Conservation (phyloP, 2,329 filamentous ascomycete species). For the Juglanconis juglandina region DNA sequence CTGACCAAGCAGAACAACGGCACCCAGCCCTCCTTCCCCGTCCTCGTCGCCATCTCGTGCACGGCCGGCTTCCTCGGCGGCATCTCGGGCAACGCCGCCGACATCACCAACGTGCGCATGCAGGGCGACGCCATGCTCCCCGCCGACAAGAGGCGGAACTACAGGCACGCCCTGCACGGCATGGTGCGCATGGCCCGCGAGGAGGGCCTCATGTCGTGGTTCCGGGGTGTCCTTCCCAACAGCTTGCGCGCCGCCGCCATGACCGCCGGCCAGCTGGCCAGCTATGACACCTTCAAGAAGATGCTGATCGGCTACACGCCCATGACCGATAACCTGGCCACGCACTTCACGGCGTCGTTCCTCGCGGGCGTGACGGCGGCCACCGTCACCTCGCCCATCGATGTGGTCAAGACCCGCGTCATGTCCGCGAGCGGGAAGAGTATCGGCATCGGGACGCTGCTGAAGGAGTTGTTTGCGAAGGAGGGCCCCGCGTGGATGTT, state of each 20-base stretch:
- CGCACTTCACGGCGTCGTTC: constrained; percentile 75
- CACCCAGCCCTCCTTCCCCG: constrained; percentile 62
- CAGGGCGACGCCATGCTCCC: constrained; percentile 86
- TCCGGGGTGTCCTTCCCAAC: constrained; percentile 84
- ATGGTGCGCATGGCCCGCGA: constrained; percentile 81
- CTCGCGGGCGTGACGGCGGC: constrained; percentile 80
- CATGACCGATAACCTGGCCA: constrained; percentile 66
- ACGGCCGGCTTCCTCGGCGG: constrained; percentile 85
- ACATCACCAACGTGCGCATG: constrained; percentile 98
- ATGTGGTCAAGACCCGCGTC: constrained; percentile 84
- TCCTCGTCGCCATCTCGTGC: constrained; percentile 79
- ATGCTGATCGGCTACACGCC: constrained; percentile 63
- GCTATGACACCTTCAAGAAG: constrained; percentile 79
- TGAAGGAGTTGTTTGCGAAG: constrained; percentile 63
- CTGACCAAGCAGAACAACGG: constrained; percentile 44
- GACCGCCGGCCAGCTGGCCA: constrained; percentile 80
- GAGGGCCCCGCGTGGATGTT: constrained; percentile 84
- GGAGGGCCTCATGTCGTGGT: constrained; percentile 73
- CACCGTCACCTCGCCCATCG: constrained; percentile 78
- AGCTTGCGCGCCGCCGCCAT: constrained; percentile 78
- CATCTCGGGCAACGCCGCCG: constrained; percentile 86
- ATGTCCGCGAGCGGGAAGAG: constrained; percentile 64
- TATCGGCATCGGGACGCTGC: constrained; percentile 51
- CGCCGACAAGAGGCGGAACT: constrained; percentile 71
- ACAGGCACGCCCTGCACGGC: constrained; percentile 84